Percentiles rank a stretch among this genome's conserved stretches.
phyloP scores from a whole-genome alignment of 2,329 filamentous ascomycete species.

The Hymenoscyphus repandus region DNA sequence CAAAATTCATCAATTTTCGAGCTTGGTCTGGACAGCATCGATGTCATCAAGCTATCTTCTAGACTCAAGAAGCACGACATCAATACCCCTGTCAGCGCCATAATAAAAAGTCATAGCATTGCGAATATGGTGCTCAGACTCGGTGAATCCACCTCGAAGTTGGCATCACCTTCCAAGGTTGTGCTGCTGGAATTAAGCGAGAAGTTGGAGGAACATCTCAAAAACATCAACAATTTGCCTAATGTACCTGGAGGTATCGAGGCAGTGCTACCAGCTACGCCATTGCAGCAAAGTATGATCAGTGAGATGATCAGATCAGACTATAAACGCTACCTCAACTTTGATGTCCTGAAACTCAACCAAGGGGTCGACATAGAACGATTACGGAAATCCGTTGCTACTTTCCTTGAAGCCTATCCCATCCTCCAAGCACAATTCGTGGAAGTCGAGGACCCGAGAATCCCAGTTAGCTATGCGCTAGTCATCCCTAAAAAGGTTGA shows the following conservation, averaged over 20 bases:
- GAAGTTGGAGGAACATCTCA: slow-evolving; percentile 37
- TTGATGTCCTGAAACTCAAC: slow-evolving; percentile 65
- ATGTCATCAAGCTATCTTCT: slow-evolving; percentile 78
- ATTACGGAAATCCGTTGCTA: slow-evolving; percentile 57
- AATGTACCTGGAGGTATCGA: slow-evolving; percentile 43
- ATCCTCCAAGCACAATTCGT: slow-evolving; percentile 74
- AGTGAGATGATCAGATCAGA: slow-evolving; percentile 73
- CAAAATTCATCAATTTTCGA: slow-evolving; percentile 66
- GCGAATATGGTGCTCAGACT: slow-evolving; percentile 45
- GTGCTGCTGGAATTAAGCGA: slow-evolving; percentile 25
- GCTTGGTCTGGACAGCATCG: slow-evolving; percentile 86
- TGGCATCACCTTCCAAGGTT: slow-evolving; percentile 4
- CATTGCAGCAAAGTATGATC: slow-evolving; percentile 82
- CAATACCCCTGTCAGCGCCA: slow-evolving; percentile 62
- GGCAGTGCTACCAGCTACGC: slow-evolving; percentile 66
- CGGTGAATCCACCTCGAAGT: slow-evolving; percentile 4
- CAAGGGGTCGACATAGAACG: slow-evolving; percentile 46
- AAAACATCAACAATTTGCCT: slow-evolving; percentile 32
- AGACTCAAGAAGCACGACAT: slow-evolving; percentile 59
- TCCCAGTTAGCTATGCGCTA: slow-evolving; percentile 53
- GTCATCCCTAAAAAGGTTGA: slow-evolving; percentile 35
- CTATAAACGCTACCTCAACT: slow-evolving; percentile 77
- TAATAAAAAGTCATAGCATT: slow-evolving; percentile 70
- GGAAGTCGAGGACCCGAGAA: slow-evolving; percentile 54
- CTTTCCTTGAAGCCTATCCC: slow-evolving; percentile 54